Evolutionary conservation across 2,329 filamentous ascomycete species (phyloP), one percentile per base, ranked within the genome.

Genomic region (Aspergillus novoparasiticus): DNA sequence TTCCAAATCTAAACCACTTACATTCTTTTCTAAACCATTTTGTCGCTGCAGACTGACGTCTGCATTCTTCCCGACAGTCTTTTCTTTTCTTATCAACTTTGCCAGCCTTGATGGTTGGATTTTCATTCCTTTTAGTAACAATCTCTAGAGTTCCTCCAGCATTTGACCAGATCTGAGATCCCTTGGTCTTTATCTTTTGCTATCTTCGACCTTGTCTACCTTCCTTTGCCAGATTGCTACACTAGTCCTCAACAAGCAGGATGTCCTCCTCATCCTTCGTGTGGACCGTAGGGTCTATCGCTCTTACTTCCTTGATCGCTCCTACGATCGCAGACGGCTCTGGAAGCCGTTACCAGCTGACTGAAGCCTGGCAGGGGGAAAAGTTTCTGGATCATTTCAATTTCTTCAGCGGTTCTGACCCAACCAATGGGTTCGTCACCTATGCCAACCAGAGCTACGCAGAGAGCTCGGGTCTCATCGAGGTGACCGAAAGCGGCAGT

Each of bases 351-450:
- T 82, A 82, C 64, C 68, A 72, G 43, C 72, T 83, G 51, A 68
- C 76, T 11, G 75, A 82, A 61, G 75, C 73, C 57, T 83, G 82
- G 72, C 74, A 79, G 12, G 81, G 81, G 6, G 71, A 79, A 26
- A 75, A 76, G 60, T 85, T 85, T 74, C 82, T 85, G 66, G 73
- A 80, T 34, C 76, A 79, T 60, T 85, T 85, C 69, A 76, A 81
- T 56, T 84, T 85, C 72, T 83, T 79, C 66, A 79, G 77, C 6
- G 77, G 76, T 1, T 58, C 76, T 2, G 83, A 85, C 68, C 82
- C 83, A 1, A 83, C 82, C 4, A 76, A 81, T 55, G 83, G 83
- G 26, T 84, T 80, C 66, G 83, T 85, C n/a, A 79, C 80, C 65
- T 85, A 83, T 65, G 71, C 81, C 56, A 75, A 80, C 59, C 75